phyloP scores from a whole-genome alignment of 2,329 filamentous ascomycete genomes.

The Emydomyces testavorans region DNA sequence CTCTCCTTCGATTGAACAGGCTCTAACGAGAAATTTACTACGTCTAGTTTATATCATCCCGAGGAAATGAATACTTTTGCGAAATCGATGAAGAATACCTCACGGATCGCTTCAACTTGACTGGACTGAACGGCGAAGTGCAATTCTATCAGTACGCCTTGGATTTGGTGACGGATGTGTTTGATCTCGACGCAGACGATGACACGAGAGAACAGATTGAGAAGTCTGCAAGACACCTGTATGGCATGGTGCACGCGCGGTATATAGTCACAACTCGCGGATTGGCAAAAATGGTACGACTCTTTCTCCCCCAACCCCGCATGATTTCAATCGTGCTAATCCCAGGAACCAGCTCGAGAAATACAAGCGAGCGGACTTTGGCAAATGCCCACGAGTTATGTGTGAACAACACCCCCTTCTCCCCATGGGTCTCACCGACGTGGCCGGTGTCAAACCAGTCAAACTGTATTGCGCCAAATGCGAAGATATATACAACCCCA shows the following conservation, averaged over 20 bases:
- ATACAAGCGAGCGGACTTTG: slow-evolving; percentile 96
- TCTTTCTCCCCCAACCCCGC: slow-evolving; percentile 7
- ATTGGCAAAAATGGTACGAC: slow-evolving; percentile 81
- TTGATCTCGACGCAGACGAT: slow-evolving; percentile 96
- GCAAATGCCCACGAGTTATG: slow-evolving; percentile 92
- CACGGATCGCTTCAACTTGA: slow-evolving; percentile 95
- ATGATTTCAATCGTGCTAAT: not conserved
- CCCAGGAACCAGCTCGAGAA: slow-evolving; percentile 65
- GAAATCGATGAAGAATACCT: slow-evolving; percentile 99
- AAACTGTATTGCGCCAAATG: slow-evolving; percentile 96
- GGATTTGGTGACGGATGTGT: slow-evolving; percentile 93
- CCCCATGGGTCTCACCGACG: slow-evolving; percentile 86
- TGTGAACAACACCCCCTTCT: slow-evolving; percentile 88
- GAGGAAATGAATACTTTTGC: slow-evolving; percentile 98
- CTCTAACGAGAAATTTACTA: not conserved
- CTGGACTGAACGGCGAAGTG: slow-evolving; percentile 90
- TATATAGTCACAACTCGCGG: slow-evolving; percentile 95
- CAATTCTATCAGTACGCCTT: slow-evolving; percentile 98
- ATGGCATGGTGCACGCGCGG: slow-evolving; percentile 87
- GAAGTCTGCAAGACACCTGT: slow-evolving; percentile 89
- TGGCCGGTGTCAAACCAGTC: slow-evolving; percentile 75
- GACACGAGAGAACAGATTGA: slow-evolving; percentile 97
- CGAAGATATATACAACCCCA: slow-evolving; percentile 98
- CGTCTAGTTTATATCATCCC: slow-evolving; percentile 82
- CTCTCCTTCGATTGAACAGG: not conserved